Evolutionary conservation across 306 rosid species (phyloP), one percentile per base, ranked within the genome.

Genomic region (Morella rubra): DNA sequence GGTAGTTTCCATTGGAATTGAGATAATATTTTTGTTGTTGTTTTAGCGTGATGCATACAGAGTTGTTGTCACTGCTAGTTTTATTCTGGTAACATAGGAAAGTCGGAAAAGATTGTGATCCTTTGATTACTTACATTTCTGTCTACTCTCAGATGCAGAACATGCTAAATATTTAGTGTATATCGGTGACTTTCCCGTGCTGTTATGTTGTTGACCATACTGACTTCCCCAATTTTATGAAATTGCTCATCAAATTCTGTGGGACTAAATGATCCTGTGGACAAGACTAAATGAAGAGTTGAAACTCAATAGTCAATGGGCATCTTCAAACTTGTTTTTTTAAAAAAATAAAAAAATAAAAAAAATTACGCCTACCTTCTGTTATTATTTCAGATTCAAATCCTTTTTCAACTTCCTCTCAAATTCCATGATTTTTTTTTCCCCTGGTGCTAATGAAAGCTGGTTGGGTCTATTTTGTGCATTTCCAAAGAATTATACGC

Each of bases 1-100:
- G 98, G 98, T 91, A 85, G 18, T 68, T 46, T 52, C 37, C 7
- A 6, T 32, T 72, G 16, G 55, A 41, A 8, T 54, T 2, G 37
- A 24, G 7, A 16, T 18, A 66, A 4, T 16, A n/a, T 42, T 37
- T 64, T 16, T 44, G 51, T 59, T 62, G 6, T 40, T 7, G 6
- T 51, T 52, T 27, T n/a, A 59, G 72, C n/a, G 65, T 74, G 45
- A 19, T 62, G 46, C 7, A 37, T 40, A 40, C 40, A 65, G 22
- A 10, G 9, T 64, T 40, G 22, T 18, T n/a, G 4, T 65, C 11
- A 41, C 24, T 60, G 15, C 3, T 32, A 32, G 3, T 4, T n/a
- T 20, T 58, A 7, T 22, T 58, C 64, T 58, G 13, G 65, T 1
- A 24, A 11, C 5, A 42, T 66, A 41, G 41, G 69, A 37, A 62